Conservation (phyloP, 768 basidiomycete species). For the Hemileccinum rubropunctum region DNA sequence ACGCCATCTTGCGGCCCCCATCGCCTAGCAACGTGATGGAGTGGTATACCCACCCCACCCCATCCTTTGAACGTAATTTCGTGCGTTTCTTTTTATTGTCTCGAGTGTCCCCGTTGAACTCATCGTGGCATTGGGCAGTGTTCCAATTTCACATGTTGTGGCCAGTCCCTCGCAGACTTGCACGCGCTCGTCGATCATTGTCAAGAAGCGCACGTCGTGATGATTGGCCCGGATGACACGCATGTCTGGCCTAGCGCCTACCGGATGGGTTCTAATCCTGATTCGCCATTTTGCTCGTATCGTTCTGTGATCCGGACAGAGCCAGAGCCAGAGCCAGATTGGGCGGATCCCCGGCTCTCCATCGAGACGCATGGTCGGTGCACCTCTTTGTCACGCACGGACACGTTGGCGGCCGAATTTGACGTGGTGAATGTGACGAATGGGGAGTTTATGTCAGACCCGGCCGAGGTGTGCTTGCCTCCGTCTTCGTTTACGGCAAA, state of each 20-base stretch:
- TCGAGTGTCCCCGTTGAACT: too few species aligned
- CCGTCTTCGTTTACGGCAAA: slow-evolving; percentile 8
- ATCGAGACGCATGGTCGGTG: neutral
- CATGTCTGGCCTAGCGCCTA: slow-evolving; percentile 28
- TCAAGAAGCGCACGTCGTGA: slow-evolving; percentile 44
- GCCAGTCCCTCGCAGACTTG: slow-evolving; percentile 42
- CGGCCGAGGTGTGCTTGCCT: neutral
- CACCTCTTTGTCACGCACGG: neutral
- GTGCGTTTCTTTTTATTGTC: slow-evolving; percentile 5
- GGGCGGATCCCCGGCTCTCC: slow-evolving; percentile 6
- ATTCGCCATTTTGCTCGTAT: neutral
- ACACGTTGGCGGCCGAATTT: neutral
- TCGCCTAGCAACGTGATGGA: slow-evolving; percentile 10
- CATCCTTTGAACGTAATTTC: slow-evolving; percentile 21
- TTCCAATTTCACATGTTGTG: slow-evolving; percentile 49
- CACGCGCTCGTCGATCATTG: slow-evolving; percentile 53
- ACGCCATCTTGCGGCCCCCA: neutral
- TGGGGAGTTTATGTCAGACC: neutral
- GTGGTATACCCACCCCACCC: slow-evolving; percentile 7
- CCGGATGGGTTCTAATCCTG: neutral
- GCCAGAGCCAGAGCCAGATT: neutral
- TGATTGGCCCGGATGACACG: slow-evolving; percentile 29
- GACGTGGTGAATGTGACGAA: neutral
- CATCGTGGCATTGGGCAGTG: slow-evolving; percentile 24
- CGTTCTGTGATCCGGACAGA: neutral